Percentiles rank a stretch among this genome's conserved stretches.
These are phyloP conservation scores for Ascochyta lentis DNA, from an alignment of 2,329 filamentous ascomycete genomes.

Conservation along the genomic window DNA sequence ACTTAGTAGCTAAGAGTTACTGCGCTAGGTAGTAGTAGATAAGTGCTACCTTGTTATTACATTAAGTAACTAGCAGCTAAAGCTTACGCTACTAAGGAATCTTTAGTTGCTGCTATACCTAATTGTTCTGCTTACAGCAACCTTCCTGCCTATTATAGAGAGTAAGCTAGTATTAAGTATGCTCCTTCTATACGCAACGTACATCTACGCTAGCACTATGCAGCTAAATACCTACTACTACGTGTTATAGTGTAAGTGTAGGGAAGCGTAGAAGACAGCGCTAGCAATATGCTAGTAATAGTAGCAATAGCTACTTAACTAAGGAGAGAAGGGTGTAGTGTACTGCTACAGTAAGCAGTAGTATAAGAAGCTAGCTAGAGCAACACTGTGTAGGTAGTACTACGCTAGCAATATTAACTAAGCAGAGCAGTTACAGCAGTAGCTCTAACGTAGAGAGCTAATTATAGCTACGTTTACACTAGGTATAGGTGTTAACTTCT, in stretches of 20 bases:
- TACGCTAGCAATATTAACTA: constrained; percentile 9
- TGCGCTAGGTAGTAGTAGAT: constrained; percentile 22
- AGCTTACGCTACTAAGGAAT: constrained; percentile 17
- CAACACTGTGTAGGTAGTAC: constrained; percentile 20
- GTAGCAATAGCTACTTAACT: background rate
- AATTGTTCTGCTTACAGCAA: constrained; percentile 23
- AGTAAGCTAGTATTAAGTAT: constrained; percentile 18
- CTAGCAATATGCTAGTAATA: background rate
- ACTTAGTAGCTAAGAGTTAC: constrained; percentile 14
- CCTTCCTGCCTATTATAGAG: constrained; percentile 15
- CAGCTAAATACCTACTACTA: constrained; percentile 15
- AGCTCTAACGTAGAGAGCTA: constrained; percentile 12
- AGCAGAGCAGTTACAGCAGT: constrained; percentile 18
- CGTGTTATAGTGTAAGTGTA: constrained; percentile 13
- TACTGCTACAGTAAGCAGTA: constrained; percentile 21
- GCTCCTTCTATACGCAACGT: constrained; percentile 11
- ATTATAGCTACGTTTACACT: constrained; percentile 30
- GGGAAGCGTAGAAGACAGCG: background rate
- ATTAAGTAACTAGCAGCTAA: constrained; percentile 19
- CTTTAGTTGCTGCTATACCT: constrained; percentile 17
- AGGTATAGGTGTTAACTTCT: constrained; percentile 24
- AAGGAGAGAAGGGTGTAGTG: constrained; percentile 20
- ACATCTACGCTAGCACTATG: constrained; percentile 21
- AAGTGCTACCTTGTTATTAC: constrained; percentile 29
- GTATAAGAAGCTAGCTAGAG: constrained; percentile 18